phyloP scores from a whole-genome alignment of 768 basidiomycete genomes.

The Termitomyces sp. region DNA sequence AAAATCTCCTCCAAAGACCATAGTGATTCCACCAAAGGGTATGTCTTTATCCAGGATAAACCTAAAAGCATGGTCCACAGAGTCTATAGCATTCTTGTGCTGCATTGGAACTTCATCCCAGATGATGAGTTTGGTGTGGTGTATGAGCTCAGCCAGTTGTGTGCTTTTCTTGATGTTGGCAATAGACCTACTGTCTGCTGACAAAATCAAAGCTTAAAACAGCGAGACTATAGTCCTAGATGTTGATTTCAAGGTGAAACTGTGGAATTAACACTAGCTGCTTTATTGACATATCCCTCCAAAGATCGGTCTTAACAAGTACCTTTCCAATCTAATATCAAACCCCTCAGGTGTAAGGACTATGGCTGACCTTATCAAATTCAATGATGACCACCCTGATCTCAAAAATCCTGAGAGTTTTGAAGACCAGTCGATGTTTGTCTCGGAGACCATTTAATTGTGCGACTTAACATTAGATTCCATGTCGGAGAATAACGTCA shows the following conservation, averaged over 20 bases:
- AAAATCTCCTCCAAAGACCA: no score
- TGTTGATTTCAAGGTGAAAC: conserved; percentile 56
- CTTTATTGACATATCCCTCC: not conserved
- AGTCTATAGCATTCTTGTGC: no score
- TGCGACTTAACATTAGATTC: no score
- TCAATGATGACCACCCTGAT: conserved; percentile 46
- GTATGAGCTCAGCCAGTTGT: no score
- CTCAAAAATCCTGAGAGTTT: conserved; percentile 41
- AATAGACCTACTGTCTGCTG: conserved; percentile 51
- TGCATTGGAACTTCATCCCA: no score
- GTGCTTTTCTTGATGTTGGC: no score
- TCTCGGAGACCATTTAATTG: not conserved
- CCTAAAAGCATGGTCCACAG: no score
- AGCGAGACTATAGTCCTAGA: conserved; percentile 49
- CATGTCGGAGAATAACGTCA: no score
- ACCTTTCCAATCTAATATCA: conserved; percentile 37
- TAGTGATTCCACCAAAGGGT: no score
- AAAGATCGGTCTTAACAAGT: conserved; percentile 43
- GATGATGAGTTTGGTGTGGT: no score
- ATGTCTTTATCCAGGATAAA: no score
- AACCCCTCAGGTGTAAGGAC: conserved; percentile 52
- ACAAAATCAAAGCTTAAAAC: conserved; percentile 43
- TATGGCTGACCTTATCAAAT: conserved; percentile 53
- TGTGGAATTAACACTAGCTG: not conserved
- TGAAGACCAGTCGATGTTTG: conserved; percentile 30